These are phyloP conservation scores for Xanthoconium separans DNA, from an alignment of 1,284 basidiomycete species.

Conservation along the genomic window DNA sequence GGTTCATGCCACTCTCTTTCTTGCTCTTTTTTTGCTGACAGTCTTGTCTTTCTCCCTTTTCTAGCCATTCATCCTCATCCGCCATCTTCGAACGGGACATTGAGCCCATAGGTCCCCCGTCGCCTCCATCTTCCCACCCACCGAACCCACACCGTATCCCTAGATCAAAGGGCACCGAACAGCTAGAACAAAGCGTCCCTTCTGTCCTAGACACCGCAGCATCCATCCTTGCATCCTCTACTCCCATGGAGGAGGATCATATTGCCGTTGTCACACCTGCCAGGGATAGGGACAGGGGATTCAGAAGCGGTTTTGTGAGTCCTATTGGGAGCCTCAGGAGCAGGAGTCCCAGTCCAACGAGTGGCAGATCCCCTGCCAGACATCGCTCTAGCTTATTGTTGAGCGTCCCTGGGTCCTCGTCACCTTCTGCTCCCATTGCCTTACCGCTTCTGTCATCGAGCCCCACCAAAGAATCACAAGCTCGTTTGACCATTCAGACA, in stretches of 20 bases:
- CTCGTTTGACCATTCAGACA: constrained; percentile 26
- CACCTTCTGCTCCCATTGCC: constrained; percentile 18
- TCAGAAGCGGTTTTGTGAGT: constrained; percentile 58
- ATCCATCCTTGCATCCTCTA: constrained; percentile 53
- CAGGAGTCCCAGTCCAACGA: constrained; percentile 52
- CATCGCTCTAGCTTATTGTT: constrained; percentile 43
- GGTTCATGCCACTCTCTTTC: constrained; percentile 14
- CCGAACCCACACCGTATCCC: constrained; percentile 69
- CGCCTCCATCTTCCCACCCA: constrained; percentile 43
- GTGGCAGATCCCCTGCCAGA: constrained; percentile 27
- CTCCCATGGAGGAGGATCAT: constrained; percentile 44
- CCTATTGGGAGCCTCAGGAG: constrained; percentile 67
- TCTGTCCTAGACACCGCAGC: constrained; percentile 76
- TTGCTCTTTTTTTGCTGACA: constrained; percentile 13
- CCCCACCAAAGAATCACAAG: constrained; percentile 21
- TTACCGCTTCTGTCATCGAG: constrained; percentile 26
- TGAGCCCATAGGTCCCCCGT: constrained; percentile 57
- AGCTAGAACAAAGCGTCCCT: constrained; percentile 70
- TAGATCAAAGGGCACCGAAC: constrained; percentile 65
- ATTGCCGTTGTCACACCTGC: constrained; percentile 60
- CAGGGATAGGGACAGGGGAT: constrained; percentile 28
- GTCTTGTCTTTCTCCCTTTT: neutral
- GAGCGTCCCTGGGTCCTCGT: constrained; percentile 40
- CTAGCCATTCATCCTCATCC: constrained; percentile 71
- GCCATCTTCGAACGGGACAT: constrained; percentile 84